A percentile compares a stretch with the other conserved stretches of the same genome.
Conservation (phyloP, 331 rosid species). For the Erythrophleum ivorense region DNA sequence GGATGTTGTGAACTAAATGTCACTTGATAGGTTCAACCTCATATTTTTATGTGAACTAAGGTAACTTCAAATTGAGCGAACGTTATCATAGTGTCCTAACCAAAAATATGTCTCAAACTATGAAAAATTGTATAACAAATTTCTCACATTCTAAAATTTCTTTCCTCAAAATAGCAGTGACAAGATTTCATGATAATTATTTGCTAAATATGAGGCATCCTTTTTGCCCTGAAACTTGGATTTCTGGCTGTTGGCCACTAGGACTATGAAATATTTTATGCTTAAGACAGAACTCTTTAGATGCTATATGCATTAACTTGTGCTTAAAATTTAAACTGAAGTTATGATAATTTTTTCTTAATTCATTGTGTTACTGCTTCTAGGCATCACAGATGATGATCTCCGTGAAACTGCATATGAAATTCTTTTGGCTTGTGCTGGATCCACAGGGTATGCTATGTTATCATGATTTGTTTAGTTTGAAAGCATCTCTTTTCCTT, state of each 20-base stretch:
- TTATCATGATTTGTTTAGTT: constrained; percentile 35
- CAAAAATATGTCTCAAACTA: background rate
- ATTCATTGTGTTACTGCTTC: constrained; percentile 43
- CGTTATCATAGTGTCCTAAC: background rate
- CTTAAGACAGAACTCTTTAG: constrained; percentile 24
- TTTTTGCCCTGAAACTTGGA: background rate
- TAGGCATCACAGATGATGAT: constrained; percentile 88
- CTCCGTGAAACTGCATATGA: constrained; percentile 95
- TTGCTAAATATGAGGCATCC: background rate
- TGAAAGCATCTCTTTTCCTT: constrained; percentile 28
- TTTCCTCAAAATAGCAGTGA: background rate
- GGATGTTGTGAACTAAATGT: background rate
- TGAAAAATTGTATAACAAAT: background rate
- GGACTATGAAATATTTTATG: background rate
- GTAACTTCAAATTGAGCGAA: background rate
- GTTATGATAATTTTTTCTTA: constrained; percentile 34
- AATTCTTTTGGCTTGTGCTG: constrained; percentile 96
- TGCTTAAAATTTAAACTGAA: constrained; percentile 24
- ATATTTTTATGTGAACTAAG: background rate
- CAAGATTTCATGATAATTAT: background rate
- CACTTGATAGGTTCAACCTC: background rate
- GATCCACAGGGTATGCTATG: constrained; percentile 83
- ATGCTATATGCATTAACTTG: constrained; percentile 34
- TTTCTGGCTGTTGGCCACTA: background rate
- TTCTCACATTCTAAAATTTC: too few species aligned